Evolutionary conservation across 768 basidiomycete species (phyloP), one percentile per base, ranked within the genome.

Genomic region (Galerina marginata): DNA sequence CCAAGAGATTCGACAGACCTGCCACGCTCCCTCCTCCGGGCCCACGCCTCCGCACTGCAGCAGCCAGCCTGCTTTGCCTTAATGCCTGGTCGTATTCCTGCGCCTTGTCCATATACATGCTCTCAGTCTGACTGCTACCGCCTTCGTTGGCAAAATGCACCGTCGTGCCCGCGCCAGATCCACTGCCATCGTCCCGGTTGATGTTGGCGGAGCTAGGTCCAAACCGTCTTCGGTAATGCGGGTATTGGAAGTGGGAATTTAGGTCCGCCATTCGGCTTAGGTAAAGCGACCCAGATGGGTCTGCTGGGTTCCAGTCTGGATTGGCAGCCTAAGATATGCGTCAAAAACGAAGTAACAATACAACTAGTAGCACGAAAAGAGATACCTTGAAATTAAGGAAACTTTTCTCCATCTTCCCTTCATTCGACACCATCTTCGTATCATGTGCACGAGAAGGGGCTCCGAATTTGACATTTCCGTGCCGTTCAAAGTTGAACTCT

Each of bases 381-480:
- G 70, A 45, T 44, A 86, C 89, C 78, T 96, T 96, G 82, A 97
- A 97, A 70, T 92, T 93, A 36, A 96, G 79, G 78, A 97, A 93
- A 73, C 91, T 93, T 79, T 99, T 97, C 81, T 99, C 97, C 96
- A 99, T 98, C 83, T 99, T 99, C 38, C 93, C 93, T 65, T 96
- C 91, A 62, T 92, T 92, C 4, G 92, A 93, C 67, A 91, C 81
- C 81, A 91, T 89, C 60, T 86, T 86, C 66, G 87, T 87, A 64
- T 94, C 91, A 11, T 81, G 78, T 7, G 82, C 84, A 40, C 80
- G 75, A 3, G 85, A 81, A 0, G 93, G 93, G 10, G 93, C 95
- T n/a, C 94, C 94, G 67, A 93, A 95, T 91, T 92, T 95, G 72
- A 94, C 83, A 72, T 96, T 96, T 0, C 95, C 95, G 63, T 97